Conservation (phyloP, 1,284 basidiomycete genomes). For the Papiliotrema terrestris region DNA sequence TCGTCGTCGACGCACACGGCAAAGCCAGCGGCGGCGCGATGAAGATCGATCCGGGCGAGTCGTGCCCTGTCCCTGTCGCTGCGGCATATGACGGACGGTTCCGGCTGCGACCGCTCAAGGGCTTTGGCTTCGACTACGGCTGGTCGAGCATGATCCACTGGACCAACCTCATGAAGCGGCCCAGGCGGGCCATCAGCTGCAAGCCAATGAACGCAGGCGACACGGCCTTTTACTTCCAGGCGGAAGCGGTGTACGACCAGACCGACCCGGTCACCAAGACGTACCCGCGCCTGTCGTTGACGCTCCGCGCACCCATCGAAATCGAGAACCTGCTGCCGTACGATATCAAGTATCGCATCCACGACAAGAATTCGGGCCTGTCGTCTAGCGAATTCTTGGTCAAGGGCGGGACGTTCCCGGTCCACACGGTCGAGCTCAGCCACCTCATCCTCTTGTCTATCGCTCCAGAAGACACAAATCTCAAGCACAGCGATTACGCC, state of each 20-base stretch:
- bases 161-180: slow-evolving; percentile 80
- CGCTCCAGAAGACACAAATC: slow-evolving; percentile 75
- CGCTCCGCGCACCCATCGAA: slow-evolving; percentile 91
- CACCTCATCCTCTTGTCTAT: slow-evolving; percentile 92
- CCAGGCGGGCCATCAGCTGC: slow-evolving; percentile 79
- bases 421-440: slow-evolving; percentile 92
- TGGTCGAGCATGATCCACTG: slow-evolving; percentile 89
- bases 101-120: slow-evolving; percentile 88
- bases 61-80: slow-evolving; percentile 87
- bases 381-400: slow-evolving; percentile 80
- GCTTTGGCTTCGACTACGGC: slow-evolving; percentile 60
- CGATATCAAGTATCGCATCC: slow-evolving; percentile 92
- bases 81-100: slow-evolving; percentile 80
- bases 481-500: slow-evolving; percentile 90
- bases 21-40: slow-evolving; percentile 76
- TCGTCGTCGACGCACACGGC: slow-evolving; percentile 79
- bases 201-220: slow-evolving; percentile 76
- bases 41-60: slow-evolving; percentile 84
- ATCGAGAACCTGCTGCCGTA: slow-evolving; percentile 95
- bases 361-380: slow-evolving; percentile 91
- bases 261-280: slow-evolving; percentile 65
- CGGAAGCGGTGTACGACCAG: slow-evolving; percentile 77
- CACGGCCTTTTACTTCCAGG: slow-evolving; percentile 93
- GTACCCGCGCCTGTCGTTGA: slow-evolving; percentile 80
- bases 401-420: slow-evolving; percentile 91